Evolutionary conservation across 495 filamentous ascomycete genomes (phyloP).

Genomic region (Penicillium daleae): DNA sequence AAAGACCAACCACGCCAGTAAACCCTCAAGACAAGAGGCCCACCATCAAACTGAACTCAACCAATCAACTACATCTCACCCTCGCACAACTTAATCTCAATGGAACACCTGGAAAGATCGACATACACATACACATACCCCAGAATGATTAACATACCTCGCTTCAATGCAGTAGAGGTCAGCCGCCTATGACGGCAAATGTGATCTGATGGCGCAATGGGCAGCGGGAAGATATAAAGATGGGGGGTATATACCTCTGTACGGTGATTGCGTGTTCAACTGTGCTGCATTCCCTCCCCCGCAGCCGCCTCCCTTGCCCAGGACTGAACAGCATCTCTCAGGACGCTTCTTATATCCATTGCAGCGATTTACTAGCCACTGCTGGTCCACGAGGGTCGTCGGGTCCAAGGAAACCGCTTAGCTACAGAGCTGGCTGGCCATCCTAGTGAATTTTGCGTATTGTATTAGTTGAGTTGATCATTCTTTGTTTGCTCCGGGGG

Average conservation of each 20-base stretch:
- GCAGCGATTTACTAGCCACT: too few species aligned
- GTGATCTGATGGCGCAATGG: conserved; percentile 22
- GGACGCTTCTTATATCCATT: too few species aligned
- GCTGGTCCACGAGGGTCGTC: too few species aligned
- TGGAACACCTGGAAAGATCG: neutral
- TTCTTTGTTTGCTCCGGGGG: neutral
- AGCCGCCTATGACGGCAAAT: conserved; percentile 16
- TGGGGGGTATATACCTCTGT: neutral
- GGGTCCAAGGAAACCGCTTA: neutral
- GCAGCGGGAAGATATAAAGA: conserved; percentile 3
- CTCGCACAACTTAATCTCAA: neutral
- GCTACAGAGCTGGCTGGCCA: neutral
- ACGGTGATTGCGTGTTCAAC: neutral
- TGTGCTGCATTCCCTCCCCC: neutral
- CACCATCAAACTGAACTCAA: too few species aligned
- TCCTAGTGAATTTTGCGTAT: too few species aligned
- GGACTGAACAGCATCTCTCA: too few species aligned
- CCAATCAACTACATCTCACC: too few species aligned
- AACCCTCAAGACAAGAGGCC: too few species aligned
- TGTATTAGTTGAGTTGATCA: neutral
- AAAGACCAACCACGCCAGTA: neutral
- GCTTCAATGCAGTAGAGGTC: neutral
- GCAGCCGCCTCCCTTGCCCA: too few species aligned
- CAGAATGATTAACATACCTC: neutral
- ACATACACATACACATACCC: conserved; percentile 5